Evolutionary conservation across 2,329 filamentous ascomycete species (phyloP), one percentile per base, ranked within the genome.

Genomic region (Alternaria atra): DNA sequence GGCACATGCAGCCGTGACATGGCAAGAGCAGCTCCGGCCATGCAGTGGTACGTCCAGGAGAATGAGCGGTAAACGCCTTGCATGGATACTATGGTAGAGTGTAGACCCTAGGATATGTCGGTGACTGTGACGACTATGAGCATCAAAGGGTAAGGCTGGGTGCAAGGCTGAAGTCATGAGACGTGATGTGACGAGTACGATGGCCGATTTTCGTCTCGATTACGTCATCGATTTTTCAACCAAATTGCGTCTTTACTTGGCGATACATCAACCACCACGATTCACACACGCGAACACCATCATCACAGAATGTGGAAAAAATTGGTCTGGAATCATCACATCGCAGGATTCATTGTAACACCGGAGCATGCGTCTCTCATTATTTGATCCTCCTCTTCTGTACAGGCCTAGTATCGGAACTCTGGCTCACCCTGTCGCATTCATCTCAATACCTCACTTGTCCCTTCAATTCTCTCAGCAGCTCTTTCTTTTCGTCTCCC

Each of bases 21-120:
- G 25, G 55, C 32, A 17, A 42, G 37, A 44, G 35, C 25, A 34
- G 42, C 17, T 27, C 35, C n/a, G 29, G 46, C 13, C 30, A 37
- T 58, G 50, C 30, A 54, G 20, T n/a, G 3, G 13, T n/a, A 29
- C 12, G 29, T 12, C 12, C n/a, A 27, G 42, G 25, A 15, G 27
- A 55, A 47, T 39, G 34, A 55, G 55, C 55, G 55, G 55, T 58
- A 55, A 58, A 55, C 34, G 34, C 34, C 32, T 40, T 53, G 40
- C 34, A 46, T 27, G 40, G 25, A 23, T 9, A 32, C 7, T n/a
- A 13, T 23, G 15, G 27, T 4, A 39, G 12, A 12, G 30, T 32
- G 17, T 23, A 17, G 10, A 32, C 29, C 27, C n/a, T 9, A 23
- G 9, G 17, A 9, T 8, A 20, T 39, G n/a, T 20, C 37, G 37